phyloP scores from a whole-genome alignment of 768 basidiomycete genomes.

The Lactarius evosmus region DNA sequence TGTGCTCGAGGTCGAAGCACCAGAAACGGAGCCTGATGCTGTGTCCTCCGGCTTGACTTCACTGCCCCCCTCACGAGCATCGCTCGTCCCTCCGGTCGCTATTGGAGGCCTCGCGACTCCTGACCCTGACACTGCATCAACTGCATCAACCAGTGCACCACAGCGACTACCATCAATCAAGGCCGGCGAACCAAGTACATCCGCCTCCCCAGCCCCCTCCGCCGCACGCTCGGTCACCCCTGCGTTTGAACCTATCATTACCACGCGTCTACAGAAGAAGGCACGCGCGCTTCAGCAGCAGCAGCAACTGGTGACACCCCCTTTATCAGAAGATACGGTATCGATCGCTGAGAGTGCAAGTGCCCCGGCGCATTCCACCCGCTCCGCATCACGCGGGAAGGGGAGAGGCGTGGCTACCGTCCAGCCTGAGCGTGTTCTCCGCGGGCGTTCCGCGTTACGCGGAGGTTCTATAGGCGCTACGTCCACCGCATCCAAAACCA shows the following conservation, averaged over 20 bases:
- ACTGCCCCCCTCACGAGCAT: conserved; percentile 20
- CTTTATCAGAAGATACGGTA: conserved; percentile 45
- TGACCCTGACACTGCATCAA: conserved; percentile 13
- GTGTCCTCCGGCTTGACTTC: conserved; percentile 8
- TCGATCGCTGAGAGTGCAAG: conserved; percentile 34
- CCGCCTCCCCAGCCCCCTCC: conserved; percentile 32
- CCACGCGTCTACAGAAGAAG: conserved; percentile 54
- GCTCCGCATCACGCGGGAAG: conserved; percentile 29
- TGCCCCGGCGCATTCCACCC: conserved; percentile 30
- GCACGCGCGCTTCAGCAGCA: conserved; percentile 35
- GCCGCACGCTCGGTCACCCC: conserved; percentile 31
- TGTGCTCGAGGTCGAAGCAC: conserved; percentile 18
- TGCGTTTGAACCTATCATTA: conserved; percentile 52
- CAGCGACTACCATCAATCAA: conserved; percentile 19
- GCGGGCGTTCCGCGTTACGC: conserved; percentile 26
- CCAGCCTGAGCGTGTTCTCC: conserved; percentile 21
- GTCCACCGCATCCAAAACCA: conserved; percentile 18
- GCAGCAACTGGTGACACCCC: conserved; percentile 47
- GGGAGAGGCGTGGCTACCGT: conserved; percentile 10
- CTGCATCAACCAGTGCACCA: conserved; percentile 15
- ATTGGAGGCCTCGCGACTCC: conserved; percentile 19
- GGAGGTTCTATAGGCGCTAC: conserved; percentile 12
- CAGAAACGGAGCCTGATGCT: conserved; percentile 22
- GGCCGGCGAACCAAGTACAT: conserved; percentile 9
- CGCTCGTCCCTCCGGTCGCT: conserved; percentile 14